A percentile compares a stretch with the other conserved stretches of the same genome.
Conservation (phyloP, 805 yeast genomes). For the Ogataea thermomethanolica region DNA sequence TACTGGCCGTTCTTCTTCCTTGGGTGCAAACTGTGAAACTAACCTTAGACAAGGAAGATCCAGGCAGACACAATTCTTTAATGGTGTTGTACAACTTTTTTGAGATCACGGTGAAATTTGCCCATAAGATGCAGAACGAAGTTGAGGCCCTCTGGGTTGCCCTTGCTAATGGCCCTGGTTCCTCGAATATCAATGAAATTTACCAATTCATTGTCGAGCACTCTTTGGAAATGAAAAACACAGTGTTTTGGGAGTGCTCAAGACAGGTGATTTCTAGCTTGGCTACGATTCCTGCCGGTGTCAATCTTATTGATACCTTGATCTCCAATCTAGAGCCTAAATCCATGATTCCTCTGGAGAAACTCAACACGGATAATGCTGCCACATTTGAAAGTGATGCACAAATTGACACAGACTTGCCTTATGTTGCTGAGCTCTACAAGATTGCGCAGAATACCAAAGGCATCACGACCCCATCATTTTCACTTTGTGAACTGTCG, state of each 20-base stretch:
- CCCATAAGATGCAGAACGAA: conserved; percentile 74
- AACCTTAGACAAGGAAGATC: conserved; percentile 31
- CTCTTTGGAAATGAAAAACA: conserved; percentile 66
- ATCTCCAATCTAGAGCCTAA: conserved; percentile 75
- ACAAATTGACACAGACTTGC: conserved; percentile 36
- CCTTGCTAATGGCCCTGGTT: conserved; percentile 69
- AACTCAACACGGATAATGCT: conserved; percentile 3
- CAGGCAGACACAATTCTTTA: conserved; percentile 39
- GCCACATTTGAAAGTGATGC: conserved; percentile 12
- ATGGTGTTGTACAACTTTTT: conserved; percentile 81
- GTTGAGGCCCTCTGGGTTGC: conserved; percentile 96
- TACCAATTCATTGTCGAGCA: conserved; percentile 65
- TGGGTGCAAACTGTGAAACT: conserved; percentile 88
- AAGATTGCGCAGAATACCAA: conserved; percentile 44
- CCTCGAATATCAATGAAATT: conserved; percentile 67
- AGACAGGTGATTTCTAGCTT: conserved; percentile 80
- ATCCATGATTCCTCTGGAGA: conserved; percentile 69
- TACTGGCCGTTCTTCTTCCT: conserved; percentile 76
- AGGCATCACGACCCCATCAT: conserved; percentile 54
- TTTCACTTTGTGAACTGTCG: conserved; percentile 85
- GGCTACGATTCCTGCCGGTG: conserved; percentile 49
- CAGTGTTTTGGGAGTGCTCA: conserved; percentile 71
- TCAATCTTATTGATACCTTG: conserved; percentile 58
- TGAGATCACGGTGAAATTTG: conserved; percentile 78
- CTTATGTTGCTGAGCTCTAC: conserved; percentile 75